Percentiles rank a stretch among this genome's conserved stretches.
Evolutionary conservation across 768 basidiomycete genomes (phyloP).

Genomic region (Stropharia rugosoannulata): DNA sequence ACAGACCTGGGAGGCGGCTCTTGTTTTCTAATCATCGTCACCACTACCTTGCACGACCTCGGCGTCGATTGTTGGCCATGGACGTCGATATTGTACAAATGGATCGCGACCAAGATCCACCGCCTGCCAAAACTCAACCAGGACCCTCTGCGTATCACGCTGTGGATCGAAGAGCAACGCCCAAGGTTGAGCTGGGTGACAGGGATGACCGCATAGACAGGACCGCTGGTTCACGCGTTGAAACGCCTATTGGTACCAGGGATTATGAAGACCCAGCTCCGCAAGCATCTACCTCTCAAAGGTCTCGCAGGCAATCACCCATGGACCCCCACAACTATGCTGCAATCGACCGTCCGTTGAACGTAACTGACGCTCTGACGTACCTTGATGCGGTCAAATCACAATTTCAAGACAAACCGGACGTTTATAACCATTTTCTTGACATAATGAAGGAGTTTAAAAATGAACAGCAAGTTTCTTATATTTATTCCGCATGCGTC

Average conservation of each 20-base stretch:
- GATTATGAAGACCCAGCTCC: not conserved
- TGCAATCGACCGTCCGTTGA: conserved; percentile 63
- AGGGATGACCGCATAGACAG: conserved; percentile 5
- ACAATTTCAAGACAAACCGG: conserved; percentile 90
- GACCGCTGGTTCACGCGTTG: conserved; percentile 7
- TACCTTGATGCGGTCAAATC: conserved; percentile 93
- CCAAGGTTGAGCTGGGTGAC: conserved; percentile 1
- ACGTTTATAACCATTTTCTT: conserved; percentile 91
- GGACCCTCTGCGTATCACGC: conserved; percentile 1
- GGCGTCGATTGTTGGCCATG: conserved; percentile 8
- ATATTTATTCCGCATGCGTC: not conserved
- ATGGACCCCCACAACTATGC: conserved; percentile 28
- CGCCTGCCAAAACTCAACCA: conserved; percentile 1
- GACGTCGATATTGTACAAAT: conserved; percentile 11
- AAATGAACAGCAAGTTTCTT: conserved; percentile 70
- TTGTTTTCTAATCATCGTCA: conserved; percentile 21
- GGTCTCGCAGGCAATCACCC: conserved; percentile 24
- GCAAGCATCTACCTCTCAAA: conserved; percentile 13
- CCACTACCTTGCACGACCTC: conserved; percentile 1
- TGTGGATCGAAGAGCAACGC: conserved; percentile 10
- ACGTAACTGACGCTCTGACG: conserved; percentile 90
- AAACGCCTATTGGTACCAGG: conserved; percentile 1
- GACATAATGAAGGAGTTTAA: conserved; percentile 99
- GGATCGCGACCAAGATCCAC: conserved; percentile 5
- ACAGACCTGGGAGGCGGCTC: conserved; percentile 18